These are phyloP conservation scores for Populus tremula DNA, from an alignment of 345 rosid genomes.

Conservation along the genomic window DNA sequence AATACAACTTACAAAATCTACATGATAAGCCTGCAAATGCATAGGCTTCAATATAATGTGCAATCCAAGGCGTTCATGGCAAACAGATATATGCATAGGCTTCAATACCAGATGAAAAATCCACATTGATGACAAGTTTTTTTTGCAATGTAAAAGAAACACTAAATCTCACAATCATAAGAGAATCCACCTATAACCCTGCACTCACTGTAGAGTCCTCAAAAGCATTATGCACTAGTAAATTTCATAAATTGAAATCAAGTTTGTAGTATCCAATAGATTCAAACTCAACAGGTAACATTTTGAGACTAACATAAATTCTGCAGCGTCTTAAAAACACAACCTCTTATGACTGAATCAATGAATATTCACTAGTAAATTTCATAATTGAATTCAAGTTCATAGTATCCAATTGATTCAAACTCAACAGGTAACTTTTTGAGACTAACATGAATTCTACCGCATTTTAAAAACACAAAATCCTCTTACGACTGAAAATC, in stretches of 20 bases:
- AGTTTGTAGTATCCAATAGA: background rate
- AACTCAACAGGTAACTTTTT: background rate
- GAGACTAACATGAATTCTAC: background rate
- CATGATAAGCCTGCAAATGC: background rate
- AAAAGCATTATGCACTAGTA: background rate
- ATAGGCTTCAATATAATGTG: background rate
- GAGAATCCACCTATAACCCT: background rate
- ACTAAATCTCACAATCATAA: background rate
- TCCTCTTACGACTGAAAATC: too few relatives aligned
- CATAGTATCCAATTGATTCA: background rate
- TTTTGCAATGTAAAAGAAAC: background rate
- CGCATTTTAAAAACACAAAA: background rate
- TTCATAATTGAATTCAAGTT: background rate
- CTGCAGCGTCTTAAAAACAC: background rate
- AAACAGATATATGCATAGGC: too few relatives aligned
- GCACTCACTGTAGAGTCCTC: background rate
- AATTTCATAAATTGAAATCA: background rate
- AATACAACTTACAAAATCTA: background rate
- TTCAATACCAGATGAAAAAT: background rate
- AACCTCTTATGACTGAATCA: too few relatives aligned
- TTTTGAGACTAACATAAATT: background rate
- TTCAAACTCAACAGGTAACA: background rate
- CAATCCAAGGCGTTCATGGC: background rate
- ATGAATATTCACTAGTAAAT: background rate
- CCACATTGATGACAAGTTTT: background rate